Evolutionary conservation across 768 basidiomycete genomes (phyloP).

Genomic region (Rhodocollybia butyracea): DNA sequence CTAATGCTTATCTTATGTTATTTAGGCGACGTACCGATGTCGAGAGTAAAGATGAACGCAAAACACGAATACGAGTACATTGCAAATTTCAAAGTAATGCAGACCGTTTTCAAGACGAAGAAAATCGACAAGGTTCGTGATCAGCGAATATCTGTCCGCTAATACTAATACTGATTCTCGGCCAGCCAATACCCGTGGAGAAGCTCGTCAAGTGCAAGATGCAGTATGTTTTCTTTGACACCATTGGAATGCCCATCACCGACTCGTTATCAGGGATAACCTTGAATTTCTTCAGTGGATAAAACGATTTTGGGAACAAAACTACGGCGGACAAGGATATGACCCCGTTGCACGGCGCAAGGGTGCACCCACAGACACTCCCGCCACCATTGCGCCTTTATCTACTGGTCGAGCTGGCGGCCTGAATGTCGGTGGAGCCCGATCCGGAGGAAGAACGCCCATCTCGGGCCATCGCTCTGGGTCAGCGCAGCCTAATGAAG

Average conservation of each 20-base stretch:
- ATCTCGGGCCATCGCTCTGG: constrained; percentile 65
- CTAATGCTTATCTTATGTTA: constrained; percentile 5
- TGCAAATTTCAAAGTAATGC: constrained; percentile 94
- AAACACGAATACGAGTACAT: constrained; percentile 95
- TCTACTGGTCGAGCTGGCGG: no score
- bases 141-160: not conserved
- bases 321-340: constrained; percentile 85
- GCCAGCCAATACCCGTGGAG: constrained; percentile 92
- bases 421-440: constrained; percentile 20
- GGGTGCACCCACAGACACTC: constrained; percentile 72
- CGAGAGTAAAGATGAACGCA: constrained; percentile 91
- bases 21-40: constrained; percentile 87
- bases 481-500: constrained; percentile 64
- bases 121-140: constrained; percentile 86
- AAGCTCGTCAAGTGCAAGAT: constrained; percentile 96
- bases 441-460: constrained; percentile 54
- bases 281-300: constrained; percentile 98
- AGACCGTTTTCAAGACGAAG: constrained; percentile 87
- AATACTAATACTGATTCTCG: constrained; percentile 6
- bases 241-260: constrained; percentile 1
- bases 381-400: constrained; percentile 76
- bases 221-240: constrained; percentile 65
- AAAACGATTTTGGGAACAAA: constrained; percentile 92
- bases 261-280: constrained; percentile 66
- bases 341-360: constrained; percentile 81